Base-by-base conservation (phyloP, 2,329 filamentous ascomycete genomes). In the Diaporthe sp. region DNA sequence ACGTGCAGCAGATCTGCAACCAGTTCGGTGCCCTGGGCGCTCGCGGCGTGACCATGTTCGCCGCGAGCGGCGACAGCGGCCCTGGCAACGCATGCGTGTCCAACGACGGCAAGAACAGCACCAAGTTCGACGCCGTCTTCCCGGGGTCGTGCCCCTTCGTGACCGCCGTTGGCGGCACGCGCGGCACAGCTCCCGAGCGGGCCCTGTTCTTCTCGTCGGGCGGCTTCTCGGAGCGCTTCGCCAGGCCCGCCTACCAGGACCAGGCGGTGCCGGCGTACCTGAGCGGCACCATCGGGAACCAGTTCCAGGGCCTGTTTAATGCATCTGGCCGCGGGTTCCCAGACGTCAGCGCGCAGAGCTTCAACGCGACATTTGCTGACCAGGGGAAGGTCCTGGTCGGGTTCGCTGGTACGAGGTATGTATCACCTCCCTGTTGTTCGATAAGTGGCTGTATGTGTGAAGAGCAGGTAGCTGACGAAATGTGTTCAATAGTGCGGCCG, bases 11-110 rank as follows among this genome's bases (percentile, higher is more conserved):
- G 13, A 82, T 85, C 22, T 88, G 89, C 79, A 86, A 89, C 75
- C 88, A 91, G 42, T 94, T 94, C 82, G 87, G 87, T 53, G 90
- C 92, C 76, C 88, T 95, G 4, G 92, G 91, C n/a, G 87, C 90
- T 0, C 89, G 93, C 15, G 93, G 93, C 39, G 89, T 94, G 28
- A 90, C 91, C 0, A 86, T 94, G 34, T 85, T 95, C 72, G 90
- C 91, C 78, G 88, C 89, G 19, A 90, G 89, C 15, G 93, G 93
- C 8, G 92, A 95, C 78, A 68, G 79, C 8, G 86, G 86, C 0
- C 80, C 84, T 0, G 83, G 82, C n/a, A 74, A 77, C 15, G 72
- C 70, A n/a, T 82, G 80, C 75, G 76, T 80, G 2, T 78, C 77
- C 8, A 78, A 79, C 7, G 79, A 81, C 78, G 65, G 65, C 0